phyloP scores from a whole-genome alignment of 2,329 filamentous ascomycete species.

The Arthroderma sp. region DNA sequence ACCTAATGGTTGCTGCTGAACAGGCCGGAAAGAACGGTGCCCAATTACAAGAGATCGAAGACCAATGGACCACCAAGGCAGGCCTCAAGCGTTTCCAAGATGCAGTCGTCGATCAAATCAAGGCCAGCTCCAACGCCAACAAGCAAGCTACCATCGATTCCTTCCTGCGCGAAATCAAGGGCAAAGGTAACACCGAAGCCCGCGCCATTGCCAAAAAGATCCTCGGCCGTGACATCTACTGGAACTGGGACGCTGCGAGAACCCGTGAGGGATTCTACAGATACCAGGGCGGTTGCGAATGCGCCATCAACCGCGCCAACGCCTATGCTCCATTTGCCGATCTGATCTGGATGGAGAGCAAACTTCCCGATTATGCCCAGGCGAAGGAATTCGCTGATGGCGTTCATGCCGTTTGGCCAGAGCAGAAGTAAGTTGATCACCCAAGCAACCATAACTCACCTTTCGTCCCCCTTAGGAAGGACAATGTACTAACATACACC shows the following conservation, averaged over 20 bases:
- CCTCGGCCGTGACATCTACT: conserved; percentile 70
- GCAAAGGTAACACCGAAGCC: conserved; percentile 75
- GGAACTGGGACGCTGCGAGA: conserved; percentile 88
- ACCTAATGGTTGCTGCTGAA: conserved; percentile 83
- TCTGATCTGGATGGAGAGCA: conserved; percentile 99
- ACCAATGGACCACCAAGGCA: conserved; percentile 69
- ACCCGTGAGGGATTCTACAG: conserved; percentile 94
- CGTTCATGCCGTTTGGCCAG: conserved; percentile 86
- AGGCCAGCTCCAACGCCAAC: conserved; percentile 48
- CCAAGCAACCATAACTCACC: too few relatives aligned
- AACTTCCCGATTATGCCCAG: conserved; percentile 81
- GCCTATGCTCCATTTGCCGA: conserved; percentile 90
- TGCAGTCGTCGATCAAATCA: conserved; percentile 72
- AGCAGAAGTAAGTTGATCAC: conserved; percentile 64
- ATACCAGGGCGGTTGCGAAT: conserved; percentile 80
- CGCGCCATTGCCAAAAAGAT: conserved; percentile 64
- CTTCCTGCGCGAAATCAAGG: conserved; percentile 56
- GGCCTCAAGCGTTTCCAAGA: conserved; percentile 81
- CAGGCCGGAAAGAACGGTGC: conserved; percentile 64
- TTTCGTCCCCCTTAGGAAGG: neutral
- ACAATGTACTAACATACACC: conserved; percentile 11
- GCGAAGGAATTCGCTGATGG: conserved; percentile 87
- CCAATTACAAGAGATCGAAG: conserved; percentile 81
- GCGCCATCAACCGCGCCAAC: conserved; percentile 76
- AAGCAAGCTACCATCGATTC: conserved; percentile 54